phyloP scores from a whole-genome alignment of 306 rosid species.

The Glycyrrhiza uralensis region DNA sequence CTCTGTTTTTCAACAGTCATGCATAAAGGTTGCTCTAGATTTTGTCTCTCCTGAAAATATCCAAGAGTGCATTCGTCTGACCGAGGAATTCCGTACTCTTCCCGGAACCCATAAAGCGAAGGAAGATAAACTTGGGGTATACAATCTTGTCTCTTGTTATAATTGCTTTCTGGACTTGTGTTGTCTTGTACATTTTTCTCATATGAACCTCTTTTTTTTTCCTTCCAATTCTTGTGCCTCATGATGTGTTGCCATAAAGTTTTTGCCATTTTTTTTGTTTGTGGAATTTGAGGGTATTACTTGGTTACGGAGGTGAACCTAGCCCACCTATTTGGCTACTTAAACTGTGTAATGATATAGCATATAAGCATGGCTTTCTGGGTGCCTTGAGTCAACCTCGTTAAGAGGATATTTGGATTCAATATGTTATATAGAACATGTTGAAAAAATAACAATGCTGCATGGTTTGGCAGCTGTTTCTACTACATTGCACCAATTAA shows the following conservation, averaged over 20 bases:
- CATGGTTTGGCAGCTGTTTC: too few relatives aligned
- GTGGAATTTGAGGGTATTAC: not conserved
- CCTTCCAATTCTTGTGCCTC: not conserved
- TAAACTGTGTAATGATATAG: too few relatives aligned
- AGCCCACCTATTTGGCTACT: too few relatives aligned
- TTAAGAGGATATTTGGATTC: not conserved
- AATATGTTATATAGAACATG: not conserved
- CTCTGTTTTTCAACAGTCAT: slow-evolving; percentile 40
- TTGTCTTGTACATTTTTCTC: not conserved
- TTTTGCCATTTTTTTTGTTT: not conserved
- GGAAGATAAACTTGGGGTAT: slow-evolving; percentile 76
- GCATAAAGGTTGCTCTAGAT: slow-evolving; percentile 71
- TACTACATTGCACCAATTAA: too few relatives aligned
- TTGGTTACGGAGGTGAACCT: not conserved
- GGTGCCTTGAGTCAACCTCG: not conserved
- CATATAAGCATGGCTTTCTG: too few relatives aligned
- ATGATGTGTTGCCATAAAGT: not conserved
- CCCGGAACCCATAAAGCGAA: slow-evolving; percentile 51
- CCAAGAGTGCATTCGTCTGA: slow-evolving; percentile 55
- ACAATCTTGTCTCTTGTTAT: not conserved
- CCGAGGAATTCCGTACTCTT: slow-evolving; percentile 61
- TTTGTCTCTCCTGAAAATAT: slow-evolving; percentile 75
- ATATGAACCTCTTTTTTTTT: not conserved
- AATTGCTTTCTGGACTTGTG: not conserved
- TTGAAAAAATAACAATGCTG: not conserved